A percentile compares a stretch with the other conserved stretches of the same genome.
Conservation (phyloP, 106 monocot species). For the Dendrobium nobile region DNA sequence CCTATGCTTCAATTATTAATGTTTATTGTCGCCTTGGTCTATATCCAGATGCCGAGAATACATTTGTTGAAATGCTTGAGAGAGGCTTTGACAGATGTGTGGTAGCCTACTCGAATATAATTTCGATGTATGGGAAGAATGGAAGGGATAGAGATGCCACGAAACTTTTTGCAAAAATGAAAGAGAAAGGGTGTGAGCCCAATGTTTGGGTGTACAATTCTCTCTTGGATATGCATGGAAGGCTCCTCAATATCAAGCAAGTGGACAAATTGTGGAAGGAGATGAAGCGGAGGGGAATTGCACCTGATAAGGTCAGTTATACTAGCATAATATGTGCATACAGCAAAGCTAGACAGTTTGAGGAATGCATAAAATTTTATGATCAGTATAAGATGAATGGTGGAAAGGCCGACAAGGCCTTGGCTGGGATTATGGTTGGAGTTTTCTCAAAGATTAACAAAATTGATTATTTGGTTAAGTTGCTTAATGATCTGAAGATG, state of each 20-base stretch:
- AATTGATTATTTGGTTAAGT: conserved; percentile 48
- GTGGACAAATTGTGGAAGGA: conserved; percentile 88
- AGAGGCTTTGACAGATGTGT: conserved; percentile 64
- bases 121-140: conserved; percentile 68
- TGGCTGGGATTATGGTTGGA: conserved; percentile 84
- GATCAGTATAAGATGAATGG: conserved; percentile 49
- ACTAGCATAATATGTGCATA: conserved; percentile 59
- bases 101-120: conserved; percentile 78
- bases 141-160: conserved; percentile 57
- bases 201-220: conserved; percentile 84
- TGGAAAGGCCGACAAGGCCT: conserved; percentile 45
- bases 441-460: conserved; percentile 61
- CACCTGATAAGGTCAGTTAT: conserved; percentile 65
- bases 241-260: conserved; percentile 32
- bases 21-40: conserved; percentile 63
- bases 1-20: conserved; percentile 69
- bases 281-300: conserved; percentile 56
- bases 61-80: conserved; percentile 65
- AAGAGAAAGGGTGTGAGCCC: conserved; percentile 66
- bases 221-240: conserved; percentile 67
- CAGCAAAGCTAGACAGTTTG: conserved; percentile 40
- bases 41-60: conserved; percentile 31
- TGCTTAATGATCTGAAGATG: conserved; percentile 43
- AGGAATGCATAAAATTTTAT: conserved; percentile 51
- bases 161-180: conserved; percentile 77